These are phyloP conservation scores for Pichia cephalocereana DNA, from an alignment of 805 yeast genomes.

Conservation along the genomic window DNA sequence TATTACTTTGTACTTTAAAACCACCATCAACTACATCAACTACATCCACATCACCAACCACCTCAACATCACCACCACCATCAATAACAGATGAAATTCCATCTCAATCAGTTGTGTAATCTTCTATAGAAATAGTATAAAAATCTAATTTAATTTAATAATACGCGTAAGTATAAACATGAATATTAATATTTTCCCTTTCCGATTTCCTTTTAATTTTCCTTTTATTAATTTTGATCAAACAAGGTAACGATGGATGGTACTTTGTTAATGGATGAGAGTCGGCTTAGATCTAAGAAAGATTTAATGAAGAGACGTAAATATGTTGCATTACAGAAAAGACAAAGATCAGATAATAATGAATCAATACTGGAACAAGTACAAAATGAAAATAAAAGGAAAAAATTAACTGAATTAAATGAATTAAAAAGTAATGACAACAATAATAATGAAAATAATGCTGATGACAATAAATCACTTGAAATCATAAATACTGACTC, in stretches of 20 bases:
- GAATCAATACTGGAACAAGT: slow-evolving; percentile 7
- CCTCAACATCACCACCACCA: no score
- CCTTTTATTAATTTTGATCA: no score
- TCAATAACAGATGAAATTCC: not conserved
- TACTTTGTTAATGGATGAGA: not conserved
- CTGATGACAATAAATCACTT: not conserved
- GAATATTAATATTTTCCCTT: no score
- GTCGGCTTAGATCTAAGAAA: not conserved
- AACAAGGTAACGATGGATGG: not conserved
- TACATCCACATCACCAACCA: no score
- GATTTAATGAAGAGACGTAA: not conserved
- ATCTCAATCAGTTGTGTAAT: not conserved
- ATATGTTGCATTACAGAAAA: not conserved
- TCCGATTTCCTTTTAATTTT: no score
- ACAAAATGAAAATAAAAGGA: slow-evolving; percentile 1
- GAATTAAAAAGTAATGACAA: no score
- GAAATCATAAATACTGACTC: not conserved
- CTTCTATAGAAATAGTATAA: not conserved
- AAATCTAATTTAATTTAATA: not conserved
- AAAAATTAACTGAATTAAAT: not conserved
- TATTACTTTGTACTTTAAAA: slow-evolving; percentile 40
- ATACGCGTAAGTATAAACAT: not conserved
- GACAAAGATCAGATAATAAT: not conserved
- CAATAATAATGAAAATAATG: no score
- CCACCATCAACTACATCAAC: not conserved